These are phyloP conservation scores for Pterocarpus santalinus DNA, from an alignment of 306 rosid genomes.

Conservation along the genomic window DNA sequence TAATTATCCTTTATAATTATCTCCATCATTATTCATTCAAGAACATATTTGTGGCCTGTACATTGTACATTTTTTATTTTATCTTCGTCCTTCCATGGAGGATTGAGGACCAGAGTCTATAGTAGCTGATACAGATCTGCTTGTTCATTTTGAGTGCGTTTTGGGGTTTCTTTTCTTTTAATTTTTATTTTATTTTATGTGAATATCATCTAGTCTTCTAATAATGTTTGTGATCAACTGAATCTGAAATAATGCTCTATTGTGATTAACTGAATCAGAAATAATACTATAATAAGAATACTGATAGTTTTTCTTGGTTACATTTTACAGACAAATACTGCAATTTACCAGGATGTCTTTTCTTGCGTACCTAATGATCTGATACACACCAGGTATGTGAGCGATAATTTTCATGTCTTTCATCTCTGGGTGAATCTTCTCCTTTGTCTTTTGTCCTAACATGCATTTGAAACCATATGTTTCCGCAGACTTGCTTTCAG, in stretches of 20 bases:
- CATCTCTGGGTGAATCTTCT: constrained; percentile 14
- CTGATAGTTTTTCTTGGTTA: constrained; percentile 39
- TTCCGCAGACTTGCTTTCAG: constrained; percentile 78
- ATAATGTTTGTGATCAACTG: constrained; percentile 18
- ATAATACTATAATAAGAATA: constrained; percentile 2
- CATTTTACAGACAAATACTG: constrained; percentile 77
- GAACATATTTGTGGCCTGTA: neutral
- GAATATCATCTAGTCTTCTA: constrained; percentile 1
- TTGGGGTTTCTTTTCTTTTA: neutral
- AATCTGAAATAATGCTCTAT: neutral
- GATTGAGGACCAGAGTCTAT: constrained; percentile 13
- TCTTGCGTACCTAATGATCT: constrained; percentile 91
- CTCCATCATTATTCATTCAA: neutral
- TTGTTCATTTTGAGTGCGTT: neutral
- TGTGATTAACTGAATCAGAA: neutral
- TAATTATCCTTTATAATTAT: neutral
- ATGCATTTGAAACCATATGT: constrained; percentile 11
- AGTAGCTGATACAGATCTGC: neutral
- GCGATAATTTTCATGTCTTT: constrained; percentile 2
- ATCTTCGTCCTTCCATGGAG: neutral
- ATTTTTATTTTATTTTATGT: neutral
- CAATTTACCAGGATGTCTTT: constrained; percentile 91
- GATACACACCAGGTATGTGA: constrained; percentile 78
- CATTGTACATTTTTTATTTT: no score
- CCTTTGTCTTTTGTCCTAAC: constrained; percentile 43